Base-by-base conservation (phyloP, 257 asterid species). In the Forsythia suspensa region DNA sequence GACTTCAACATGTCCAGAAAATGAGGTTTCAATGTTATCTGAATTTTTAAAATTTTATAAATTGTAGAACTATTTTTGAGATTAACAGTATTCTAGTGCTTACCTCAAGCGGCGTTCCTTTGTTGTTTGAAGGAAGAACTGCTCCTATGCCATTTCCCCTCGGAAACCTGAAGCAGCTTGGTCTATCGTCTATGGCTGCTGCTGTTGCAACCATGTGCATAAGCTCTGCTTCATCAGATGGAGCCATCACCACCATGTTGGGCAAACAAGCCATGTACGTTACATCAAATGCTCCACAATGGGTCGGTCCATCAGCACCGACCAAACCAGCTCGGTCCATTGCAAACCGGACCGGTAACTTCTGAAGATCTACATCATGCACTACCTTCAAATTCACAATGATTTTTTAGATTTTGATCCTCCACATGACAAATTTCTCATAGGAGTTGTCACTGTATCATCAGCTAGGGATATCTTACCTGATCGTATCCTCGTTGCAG, bases 211-310 rank as follows among this genome's bases (percentile, higher is more conserved):
- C 76, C 94, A 91, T 88, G 83, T 90, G 91, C 89, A 91, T 87
- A 2, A 91, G 90, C 79, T 91, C 97, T 0, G 87, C 90, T 84
- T 91, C 97, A 6, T 90, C 91, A 2, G 97, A 83, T 1, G 97
- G 97, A 41, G 97, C 97, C 97, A 91, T 91, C 79, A 91, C 97
- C 20, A 91, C 87, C 94, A 91, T 91, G 48, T 91, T 91, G 2
- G 94, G 96, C 65, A 91, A 76, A 78, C 96, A 91, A 12, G 94
- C 96, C 96, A 91, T 90, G 69, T 66, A 91, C 0, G 94, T 78
- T 4, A 90, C 87, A 88, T 91, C 97, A 21, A 90, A 91, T 66
- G 94, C 90, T 3, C 97, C 97, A 72, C 90, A 87, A 66, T 91
- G 94, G 4, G 97, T 91, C 11, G 94, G 93, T 15, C 94, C 97